phyloP scores from a whole-genome alignment of 805 yeast species.

The Jamesozyma spencerorum region DNA sequence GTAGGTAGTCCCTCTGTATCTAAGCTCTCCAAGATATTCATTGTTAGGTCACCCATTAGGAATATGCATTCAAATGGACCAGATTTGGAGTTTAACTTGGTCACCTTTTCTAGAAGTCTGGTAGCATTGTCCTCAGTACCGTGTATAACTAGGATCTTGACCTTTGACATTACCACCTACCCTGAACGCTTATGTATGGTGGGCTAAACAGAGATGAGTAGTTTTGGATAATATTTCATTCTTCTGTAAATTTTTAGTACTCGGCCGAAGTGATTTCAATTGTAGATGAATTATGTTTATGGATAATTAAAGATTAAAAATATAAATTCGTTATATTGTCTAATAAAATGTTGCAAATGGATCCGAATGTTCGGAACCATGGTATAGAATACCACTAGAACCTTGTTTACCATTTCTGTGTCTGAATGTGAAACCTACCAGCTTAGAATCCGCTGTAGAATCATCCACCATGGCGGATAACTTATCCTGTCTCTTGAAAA shows the following conservation, averaged over 20 bases:
- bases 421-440: constrained; percentile 93
- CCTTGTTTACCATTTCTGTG: constrained; percentile 47
- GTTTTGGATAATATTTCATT: no score
- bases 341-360: constrained; percentile 32
- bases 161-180: no score
- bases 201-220: no score
- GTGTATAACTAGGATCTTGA: constrained; percentile 14
- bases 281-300: background rate
- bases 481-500: constrained; percentile 83
- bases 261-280: no score
- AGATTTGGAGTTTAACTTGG: constrained; percentile 43
- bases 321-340: background rate
- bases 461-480: constrained; percentile 58
- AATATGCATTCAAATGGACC: constrained; percentile 58
- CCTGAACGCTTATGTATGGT: no score
- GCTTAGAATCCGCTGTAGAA: constrained; percentile 54
- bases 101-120: constrained; percentile 36
- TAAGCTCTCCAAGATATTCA: constrained; percentile 2
- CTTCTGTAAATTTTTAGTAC: no score
- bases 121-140: constrained; percentile 14
- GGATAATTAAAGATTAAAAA: background rate
- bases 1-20: constrained; percentile 15
- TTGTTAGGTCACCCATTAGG: constrained; percentile 40
- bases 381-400: constrained; percentile 30
- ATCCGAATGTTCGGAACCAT: constrained; percentile 30